Evolutionary conservation across 75 land plant genomes (phyloP), one percentile per base, ranked within the genome.

Genomic region (Sequoia sempervirens): DNA sequence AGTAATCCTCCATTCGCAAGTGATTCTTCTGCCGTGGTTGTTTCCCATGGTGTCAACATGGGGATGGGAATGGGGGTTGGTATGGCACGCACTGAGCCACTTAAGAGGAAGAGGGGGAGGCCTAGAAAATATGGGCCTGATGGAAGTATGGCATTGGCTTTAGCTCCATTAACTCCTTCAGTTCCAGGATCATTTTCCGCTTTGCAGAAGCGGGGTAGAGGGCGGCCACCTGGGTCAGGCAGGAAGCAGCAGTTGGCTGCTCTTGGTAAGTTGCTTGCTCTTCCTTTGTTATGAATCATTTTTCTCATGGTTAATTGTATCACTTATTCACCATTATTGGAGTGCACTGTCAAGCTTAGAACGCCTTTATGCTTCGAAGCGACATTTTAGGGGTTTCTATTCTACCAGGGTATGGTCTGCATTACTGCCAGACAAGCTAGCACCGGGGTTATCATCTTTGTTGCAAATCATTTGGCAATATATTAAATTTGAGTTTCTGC

Each of bases 31-130:
- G 81, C 70, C 53, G 58, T 46, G 12, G 66, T 43, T 14, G 87
- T 82, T 53, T 81, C 83, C 40, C 73, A 73, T 28, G 45, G 64
- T 28, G 26, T 86, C 38, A 70, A 52, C 13, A 40, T 82, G 54
- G 89, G 84, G 82, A 82, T 47, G 90, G 89, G 6, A 20, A n/a
- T 72, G 17, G 86, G 46, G 83, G 84, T 18, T 28, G 69, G 85
- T 18, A 76, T 88, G 34, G 83, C 32, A 69, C 56, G 84, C 79
- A 84, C 86, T 15, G 87, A 84, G n/a, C 66, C 85, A 13, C 47
- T 83, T 75, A 95, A 92, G 90, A 88, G 93, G 81, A 96, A 96
- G 89, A 89, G 99, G 40, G 99, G 99, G 1, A 87, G 98, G 86
- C 98, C 98, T 12, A 90, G 98, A 64, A 96, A 96, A 87, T 93